Evolutionary conservation across 2,329 filamentous ascomycete species (phyloP).

Genomic region (Cercospora sesami): DNA sequence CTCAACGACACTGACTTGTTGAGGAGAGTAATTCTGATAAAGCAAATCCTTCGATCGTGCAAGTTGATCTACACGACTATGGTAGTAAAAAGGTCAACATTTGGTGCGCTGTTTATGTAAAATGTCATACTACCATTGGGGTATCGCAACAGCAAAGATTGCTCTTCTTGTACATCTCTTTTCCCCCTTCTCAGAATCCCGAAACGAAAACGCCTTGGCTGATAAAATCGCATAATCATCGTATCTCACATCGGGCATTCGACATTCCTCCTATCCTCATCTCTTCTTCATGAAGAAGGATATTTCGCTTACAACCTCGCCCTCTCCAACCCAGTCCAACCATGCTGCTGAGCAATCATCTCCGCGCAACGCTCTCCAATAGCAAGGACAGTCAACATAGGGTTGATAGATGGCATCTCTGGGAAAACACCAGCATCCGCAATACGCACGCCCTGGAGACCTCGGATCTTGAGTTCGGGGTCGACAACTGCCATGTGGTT

Average conservation of each 20-base stretch:
- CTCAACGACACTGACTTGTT: too few species aligned
- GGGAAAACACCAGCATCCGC: constrained; percentile 88
- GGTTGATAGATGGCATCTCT: constrained; percentile 82
- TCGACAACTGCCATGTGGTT: constrained; percentile 81
- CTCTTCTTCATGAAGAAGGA: neutral
- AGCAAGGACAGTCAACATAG: constrained; percentile 83
- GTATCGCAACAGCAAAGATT: constrained; percentile 2
- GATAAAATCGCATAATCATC: neutral
- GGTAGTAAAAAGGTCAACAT: neutral
- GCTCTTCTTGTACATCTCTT: neutral
- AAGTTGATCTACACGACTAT: neutral
- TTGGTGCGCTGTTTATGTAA: neutral
- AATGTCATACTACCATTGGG: neutral
- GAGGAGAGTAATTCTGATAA: too few species aligned
- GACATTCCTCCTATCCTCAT: neutral
- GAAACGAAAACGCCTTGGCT: neutral
- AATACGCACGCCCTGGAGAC: constrained; percentile 72
- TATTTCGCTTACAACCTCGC: constrained; percentile 50
- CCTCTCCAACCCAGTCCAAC: constrained; percentile 60
- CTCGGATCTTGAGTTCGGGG: constrained; percentile 67
- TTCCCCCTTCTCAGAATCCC: neutral
- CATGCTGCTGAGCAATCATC: constrained; percentile 72
- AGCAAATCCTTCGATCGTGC: neutral
- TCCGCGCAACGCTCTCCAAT: constrained; percentile 84
- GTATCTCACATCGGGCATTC: neutral